These are phyloP conservation scores for Adiantum capillusveneris DNA, from an alignment of 75 land plant genomes.

Conservation along the genomic window DNA sequence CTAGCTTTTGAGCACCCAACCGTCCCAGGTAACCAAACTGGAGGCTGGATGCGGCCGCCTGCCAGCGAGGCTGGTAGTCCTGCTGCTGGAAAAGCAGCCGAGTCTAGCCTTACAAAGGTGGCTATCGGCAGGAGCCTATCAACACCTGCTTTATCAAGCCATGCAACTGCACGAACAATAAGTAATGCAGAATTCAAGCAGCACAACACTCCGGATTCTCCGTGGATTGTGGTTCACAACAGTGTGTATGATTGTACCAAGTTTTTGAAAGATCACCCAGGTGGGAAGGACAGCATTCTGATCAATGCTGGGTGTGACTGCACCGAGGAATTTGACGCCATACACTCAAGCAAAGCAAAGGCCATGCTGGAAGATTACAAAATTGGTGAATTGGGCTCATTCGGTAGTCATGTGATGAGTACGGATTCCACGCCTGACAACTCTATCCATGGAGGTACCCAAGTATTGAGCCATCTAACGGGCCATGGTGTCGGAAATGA, in stretches of 20 bases:
- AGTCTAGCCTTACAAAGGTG: not conserved
- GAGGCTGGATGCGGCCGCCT: constrained; percentile 84
- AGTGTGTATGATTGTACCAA: constrained; percentile 86
- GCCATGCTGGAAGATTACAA: constrained; percentile 68
- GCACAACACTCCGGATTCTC: constrained; percentile 63
- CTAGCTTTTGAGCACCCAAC: constrained; percentile 89
- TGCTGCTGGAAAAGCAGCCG: not conserved
- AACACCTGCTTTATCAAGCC: constrained; percentile 38
- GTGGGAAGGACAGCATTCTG: constrained; percentile 86
- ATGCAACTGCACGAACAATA: constrained; percentile 7
- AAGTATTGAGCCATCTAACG: constrained; percentile 10
- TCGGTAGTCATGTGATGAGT: constrained; percentile 18
- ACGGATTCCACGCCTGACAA: constrained; percentile 35
- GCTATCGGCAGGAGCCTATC: constrained; percentile 55
- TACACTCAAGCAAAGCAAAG: constrained; percentile 87
- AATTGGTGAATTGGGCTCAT: constrained; percentile 63
- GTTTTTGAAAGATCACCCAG: constrained; percentile 89
- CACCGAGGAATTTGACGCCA: constrained; percentile 95
- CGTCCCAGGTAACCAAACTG: constrained; percentile 68
- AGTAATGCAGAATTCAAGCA: constrained; percentile 59
- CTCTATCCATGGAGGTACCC: constrained; percentile 28
- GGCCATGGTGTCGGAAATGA: not conserved
- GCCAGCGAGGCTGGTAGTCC: not conserved
- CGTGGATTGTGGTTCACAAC: constrained; percentile 82
- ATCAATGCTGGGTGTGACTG: constrained; percentile 90